A percentile compares a stretch with the other conserved stretches of the same genome.
These are phyloP conservation scores for Diplodia mutila DNA, from an alignment of 2,329 filamentous ascomycete species.

Conservation along the genomic window DNA sequence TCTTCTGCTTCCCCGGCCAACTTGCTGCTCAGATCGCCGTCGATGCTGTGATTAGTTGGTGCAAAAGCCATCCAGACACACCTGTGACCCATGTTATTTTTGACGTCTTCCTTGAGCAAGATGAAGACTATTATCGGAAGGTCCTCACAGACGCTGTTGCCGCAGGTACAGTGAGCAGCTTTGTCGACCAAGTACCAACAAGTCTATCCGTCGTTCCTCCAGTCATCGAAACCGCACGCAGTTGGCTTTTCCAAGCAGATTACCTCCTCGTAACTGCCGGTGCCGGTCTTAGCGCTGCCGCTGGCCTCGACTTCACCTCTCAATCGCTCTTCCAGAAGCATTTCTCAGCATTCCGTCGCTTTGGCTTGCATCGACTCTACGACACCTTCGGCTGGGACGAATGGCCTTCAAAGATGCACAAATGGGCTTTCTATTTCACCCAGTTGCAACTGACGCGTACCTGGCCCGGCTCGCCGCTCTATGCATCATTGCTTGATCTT, in stretches of 20 bases:
- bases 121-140: constrained; percentile 32
- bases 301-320: constrained; percentile 42
- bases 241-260: constrained; percentile 35
- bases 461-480: constrained; percentile 36
- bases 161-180: not conserved
- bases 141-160: constrained; percentile 26
- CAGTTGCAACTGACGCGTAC: constrained; percentile 35
- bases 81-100: constrained; percentile 40
- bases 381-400: constrained; percentile 39
- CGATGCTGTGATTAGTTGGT: constrained; percentile 35
- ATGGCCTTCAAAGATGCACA: constrained; percentile 36
- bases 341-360: constrained; percentile 37
- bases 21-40: constrained; percentile 38
- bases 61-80: constrained; percentile 33
- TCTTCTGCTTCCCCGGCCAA: constrained; percentile 41
- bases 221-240: not conserved
- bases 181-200: not conserved
- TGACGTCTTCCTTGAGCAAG: constrained; percentile 38
- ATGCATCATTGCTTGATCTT: constrained; percentile 29
- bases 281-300: constrained; percentile 42
- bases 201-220: not conserved
- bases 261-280: constrained; percentile 39
- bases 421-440: constrained; percentile 42
- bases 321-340: constrained; percentile 35
- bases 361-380: constrained; percentile 38